phyloP scores from a whole-genome alignment of 768 basidiomycete species.

The Gloeophyllum trabeum region DNA sequence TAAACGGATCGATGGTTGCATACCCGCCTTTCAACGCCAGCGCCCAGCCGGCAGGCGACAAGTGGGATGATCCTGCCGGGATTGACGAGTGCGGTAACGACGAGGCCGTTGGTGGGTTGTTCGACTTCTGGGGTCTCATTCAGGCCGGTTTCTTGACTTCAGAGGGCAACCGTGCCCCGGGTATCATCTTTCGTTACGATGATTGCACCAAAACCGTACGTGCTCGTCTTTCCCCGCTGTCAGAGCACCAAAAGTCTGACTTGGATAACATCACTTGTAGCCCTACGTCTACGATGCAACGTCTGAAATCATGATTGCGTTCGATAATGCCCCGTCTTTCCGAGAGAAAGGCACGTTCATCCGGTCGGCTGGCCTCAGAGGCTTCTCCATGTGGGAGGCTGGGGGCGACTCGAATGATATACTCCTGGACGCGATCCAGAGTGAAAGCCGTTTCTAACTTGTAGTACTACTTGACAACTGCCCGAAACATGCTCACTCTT shows the following conservation, averaged over 20 bases:
- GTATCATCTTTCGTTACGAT: conserved; percentile 46
- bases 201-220: conserved; percentile 67
- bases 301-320: conserved; percentile 48
- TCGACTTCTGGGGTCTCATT: conserved; percentile 54
- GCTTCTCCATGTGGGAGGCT: conserved; percentile 67
- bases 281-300: conserved; percentile 54
- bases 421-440: conserved; percentile 51
- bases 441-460: too few relatives aligned
- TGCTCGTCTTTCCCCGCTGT: conserved; percentile 2
- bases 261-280: conserved; percentile 21
- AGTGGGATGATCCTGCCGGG: conserved; percentile 39
- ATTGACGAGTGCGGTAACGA: conserved; percentile 49
- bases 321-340: conserved; percentile 53
- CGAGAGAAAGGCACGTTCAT: conserved; percentile 52
- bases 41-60: conserved; percentile 38
- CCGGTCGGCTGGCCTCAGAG: conserved; percentile 36
- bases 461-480: too few relatives aligned
- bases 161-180: conserved; percentile 31
- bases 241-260: not conserved
- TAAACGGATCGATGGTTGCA: conserved; percentile 25
- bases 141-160: conserved; percentile 39
- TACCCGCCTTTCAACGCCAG: conserved; percentile 41
- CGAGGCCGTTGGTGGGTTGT: conserved; percentile 42
- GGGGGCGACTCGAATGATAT: conserved; percentile 54
- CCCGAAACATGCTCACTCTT: too few relatives aligned